Conservation (phyloP, 1,284 basidiomycete species). For the Anthracocystis walkeri region DNA sequence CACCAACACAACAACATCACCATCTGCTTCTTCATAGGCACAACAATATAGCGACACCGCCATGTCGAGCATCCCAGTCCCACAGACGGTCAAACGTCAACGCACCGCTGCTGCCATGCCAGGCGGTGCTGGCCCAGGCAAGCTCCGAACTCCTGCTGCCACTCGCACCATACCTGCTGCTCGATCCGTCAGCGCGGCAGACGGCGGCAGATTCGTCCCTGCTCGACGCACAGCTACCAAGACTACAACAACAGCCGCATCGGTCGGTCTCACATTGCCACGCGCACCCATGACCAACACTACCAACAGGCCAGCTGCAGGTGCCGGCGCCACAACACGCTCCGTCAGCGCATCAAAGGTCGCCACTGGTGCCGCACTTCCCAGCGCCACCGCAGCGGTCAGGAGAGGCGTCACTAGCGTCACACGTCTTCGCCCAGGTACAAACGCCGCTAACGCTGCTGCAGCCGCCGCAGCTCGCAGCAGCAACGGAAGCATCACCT, state of each 20-base stretch:
- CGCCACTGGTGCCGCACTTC: constrained; percentile 15
- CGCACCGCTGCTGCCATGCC: constrained; percentile 31
- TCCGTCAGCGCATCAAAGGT: constrained; percentile 30
- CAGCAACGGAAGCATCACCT: constrained; percentile 31
- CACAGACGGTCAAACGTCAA: constrained; percentile 51
- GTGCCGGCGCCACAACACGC: constrained; percentile 30
- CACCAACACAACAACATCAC: neutral
- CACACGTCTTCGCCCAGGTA: constrained; percentile 39
- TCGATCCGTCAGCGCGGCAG: constrained; percentile 31
- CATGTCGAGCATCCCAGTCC: constrained; percentile 53
- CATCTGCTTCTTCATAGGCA: neutral
- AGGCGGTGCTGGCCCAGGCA: constrained; percentile 39
- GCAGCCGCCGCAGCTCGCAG: constrained; percentile 24
- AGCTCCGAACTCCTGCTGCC: constrained; percentile 34
- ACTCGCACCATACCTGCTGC: constrained; percentile 23
- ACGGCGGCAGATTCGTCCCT: constrained; percentile 36
- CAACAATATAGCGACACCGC: neutral
- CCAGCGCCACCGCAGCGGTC: constrained; percentile 13
- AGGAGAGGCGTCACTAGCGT: constrained; percentile 47
- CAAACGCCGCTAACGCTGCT: constrained; percentile 29
- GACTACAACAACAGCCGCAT: constrained; percentile 25
- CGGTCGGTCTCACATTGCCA: constrained; percentile 34
- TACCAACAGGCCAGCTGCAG: constrained; percentile 38
- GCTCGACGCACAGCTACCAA: constrained; percentile 32
- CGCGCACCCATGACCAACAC: constrained; percentile 54